phyloP scores from a whole-genome alignment of 1,139 yeast genomes.

The Saccharomyces hybrid region DNA sequence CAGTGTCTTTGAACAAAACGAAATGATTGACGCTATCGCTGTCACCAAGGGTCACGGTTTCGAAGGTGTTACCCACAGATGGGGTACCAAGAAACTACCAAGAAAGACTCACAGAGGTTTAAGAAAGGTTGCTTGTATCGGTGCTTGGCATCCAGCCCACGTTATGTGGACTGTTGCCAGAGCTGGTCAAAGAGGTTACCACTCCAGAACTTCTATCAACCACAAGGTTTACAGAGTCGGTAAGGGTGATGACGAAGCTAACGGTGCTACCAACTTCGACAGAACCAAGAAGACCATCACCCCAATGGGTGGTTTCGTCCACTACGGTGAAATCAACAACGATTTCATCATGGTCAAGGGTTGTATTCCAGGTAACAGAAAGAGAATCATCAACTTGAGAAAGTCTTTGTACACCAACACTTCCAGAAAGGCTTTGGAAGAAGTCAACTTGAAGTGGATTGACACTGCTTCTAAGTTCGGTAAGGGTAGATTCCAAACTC shows the following conservation, averaged over 20 bases:
- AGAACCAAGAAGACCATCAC: conserved; percentile 99
- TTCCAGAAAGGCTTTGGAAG: conserved; percentile 94
- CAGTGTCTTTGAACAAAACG: conserved; percentile 96
- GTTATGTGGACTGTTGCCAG: conserved; percentile 99
- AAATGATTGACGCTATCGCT: conserved; percentile 96
- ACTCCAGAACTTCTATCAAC: conserved; percentile 99
- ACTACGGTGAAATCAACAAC: conserved; percentile 97
- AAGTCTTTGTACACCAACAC: conserved; percentile 97
- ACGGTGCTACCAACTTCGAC: conserved; percentile 96
- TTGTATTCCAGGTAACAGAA: conserved; percentile 98
- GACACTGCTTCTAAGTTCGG: conserved; percentile 99
- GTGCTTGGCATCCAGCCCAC: conserved; percentile 99
- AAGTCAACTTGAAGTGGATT: conserved; percentile 97
- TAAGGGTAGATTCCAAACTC: conserved; percentile 99
- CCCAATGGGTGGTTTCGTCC: conserved; percentile 99
- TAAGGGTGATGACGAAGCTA: conserved; percentile 86
- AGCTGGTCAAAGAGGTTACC: conserved; percentile 99
- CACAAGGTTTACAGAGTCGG: conserved; percentile 99
- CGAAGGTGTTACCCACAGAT: conserved; percentile 99
- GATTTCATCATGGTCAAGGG: conserved; percentile 97
- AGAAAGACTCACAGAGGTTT: conserved; percentile 99
- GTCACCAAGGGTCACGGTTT: conserved; percentile 99
- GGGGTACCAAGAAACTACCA: conserved; percentile 99
- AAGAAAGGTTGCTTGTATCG: conserved; percentile 99
- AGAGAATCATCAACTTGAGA: conserved; percentile 98